phyloP scores from a whole-genome alignment of 352 stramenopile species.

The Halophytophthora polymorphica region DNA sequence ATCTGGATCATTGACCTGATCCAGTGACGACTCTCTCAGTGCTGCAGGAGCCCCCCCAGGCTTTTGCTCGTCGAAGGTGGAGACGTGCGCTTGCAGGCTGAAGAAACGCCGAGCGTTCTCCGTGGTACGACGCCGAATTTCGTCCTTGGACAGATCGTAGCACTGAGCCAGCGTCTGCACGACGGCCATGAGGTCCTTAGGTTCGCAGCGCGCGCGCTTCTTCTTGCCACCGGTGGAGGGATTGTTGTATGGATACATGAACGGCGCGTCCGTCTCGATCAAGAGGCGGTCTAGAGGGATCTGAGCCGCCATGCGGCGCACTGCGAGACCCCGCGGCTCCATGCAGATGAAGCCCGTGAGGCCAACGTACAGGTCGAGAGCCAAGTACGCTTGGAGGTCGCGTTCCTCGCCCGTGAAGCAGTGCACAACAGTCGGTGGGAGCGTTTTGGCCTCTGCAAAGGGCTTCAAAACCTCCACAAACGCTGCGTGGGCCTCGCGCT shows the following conservation, averaged over 20 bases:
- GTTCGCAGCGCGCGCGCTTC: conserved; percentile 46
- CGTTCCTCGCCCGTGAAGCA: conserved; percentile 64
- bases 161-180: conserved; percentile 57
- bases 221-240: conserved; percentile 15
- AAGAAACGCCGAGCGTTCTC: conserved; percentile 59
- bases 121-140: conserved; percentile 43
- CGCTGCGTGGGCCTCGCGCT: conserved; percentile 56
- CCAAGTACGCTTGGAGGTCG: conserved; percentile 54
- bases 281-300: conserved; percentile 61
- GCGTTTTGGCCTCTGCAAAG: conserved; percentile 30
- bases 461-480: conserved; percentile 54
- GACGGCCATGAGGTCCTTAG: conserved; percentile 58
- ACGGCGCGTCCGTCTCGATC: conserved; percentile 76
- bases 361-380: conserved; percentile 69
- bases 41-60: background rate
- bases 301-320: conserved; percentile 36
- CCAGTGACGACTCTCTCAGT: background rate
- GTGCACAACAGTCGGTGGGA: conserved; percentile 64
- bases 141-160: conserved; percentile 30
- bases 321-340: conserved; percentile 40
- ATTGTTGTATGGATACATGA: conserved; percentile 61
- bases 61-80: conserved; percentile 6
- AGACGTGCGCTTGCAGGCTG: conserved; percentile 15
- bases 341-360: conserved; percentile 75
- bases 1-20: conserved; percentile 14